Percentiles rank a stretch among this genome's conserved stretches.
phyloP scores from a whole-genome alignment of 257 asterid species.

The Solanum bulbocastanum region DNA sequence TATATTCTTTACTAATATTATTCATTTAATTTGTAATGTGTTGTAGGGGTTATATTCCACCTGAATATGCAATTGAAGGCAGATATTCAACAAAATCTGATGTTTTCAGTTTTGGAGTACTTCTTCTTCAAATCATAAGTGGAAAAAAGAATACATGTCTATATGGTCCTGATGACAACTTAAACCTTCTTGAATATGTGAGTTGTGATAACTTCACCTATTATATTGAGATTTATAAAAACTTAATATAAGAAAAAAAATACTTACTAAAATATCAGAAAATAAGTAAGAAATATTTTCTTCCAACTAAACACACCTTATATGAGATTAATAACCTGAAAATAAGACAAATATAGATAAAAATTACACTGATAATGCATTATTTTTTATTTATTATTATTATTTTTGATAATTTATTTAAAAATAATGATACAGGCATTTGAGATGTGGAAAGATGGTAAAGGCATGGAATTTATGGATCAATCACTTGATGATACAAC shows the following conservation, averaged over 20 bases:
- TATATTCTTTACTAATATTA: neutral
- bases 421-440: constrained; percentile 14
- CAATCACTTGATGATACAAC: constrained; percentile 12
- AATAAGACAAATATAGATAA: neutral
- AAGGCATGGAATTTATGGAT: constrained; percentile 18
- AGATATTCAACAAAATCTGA: constrained; percentile 25
- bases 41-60: constrained; percentile 31
- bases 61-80: constrained; percentile 22
- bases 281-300: too few species aligned
- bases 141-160: constrained; percentile 14
- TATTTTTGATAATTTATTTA: neutral
- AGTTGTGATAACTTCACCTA: neutral
- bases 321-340: neutral
- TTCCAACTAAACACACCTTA: neutral
- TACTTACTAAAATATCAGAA: neutral
- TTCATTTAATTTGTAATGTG: neutral
- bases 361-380: too few species aligned
- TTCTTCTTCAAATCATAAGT: constrained; percentile 25
- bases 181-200: constrained; percentile 20
- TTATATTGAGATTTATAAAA: neutral
- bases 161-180: constrained; percentile 11
- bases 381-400: too few species aligned
- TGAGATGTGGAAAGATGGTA: constrained; percentile 11
- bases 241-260: too few species aligned
- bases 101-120: constrained; percentile 26